Evolutionary conservation across 345 rosid species (phyloP), one percentile per base, ranked within the genome.

Genomic region (Brassica cretica): DNA sequence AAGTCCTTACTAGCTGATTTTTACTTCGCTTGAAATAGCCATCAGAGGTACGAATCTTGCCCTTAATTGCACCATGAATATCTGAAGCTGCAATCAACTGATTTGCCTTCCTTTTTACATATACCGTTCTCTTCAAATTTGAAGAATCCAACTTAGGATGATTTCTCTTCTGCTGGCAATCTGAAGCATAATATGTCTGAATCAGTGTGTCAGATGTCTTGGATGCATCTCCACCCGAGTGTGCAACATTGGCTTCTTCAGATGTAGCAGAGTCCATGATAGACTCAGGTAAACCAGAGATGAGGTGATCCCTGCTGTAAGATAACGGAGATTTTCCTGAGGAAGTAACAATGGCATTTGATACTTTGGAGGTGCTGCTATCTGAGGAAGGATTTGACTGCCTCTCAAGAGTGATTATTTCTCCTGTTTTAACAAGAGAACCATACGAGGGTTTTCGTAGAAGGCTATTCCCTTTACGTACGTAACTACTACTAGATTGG

Each of bases 401-500:
- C 82, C 80, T 88, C 81, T 88, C 91, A 70, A 85, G 73, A 82
- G 85, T 68, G 84, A 27, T 75, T 9, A 46, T 70, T 30, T 80
- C 85, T 74, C 81, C 88, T 15, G 80, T 61, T 79, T 73, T 84
- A 70, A 78, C 51, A 71, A 68, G 85, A 75, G 89, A 77, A 60
- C 65, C 86, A 58, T 80, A 60, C 6, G 73, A 73, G 27, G 93
- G 82, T 69, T 89, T 87, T 79, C 97, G 89, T 64, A 93, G 94
- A 83, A 95, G 94, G 80, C 98, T 93, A 82, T 90, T 95, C 71
- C 97, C 98, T 84, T 93, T 95, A 58, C 99, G 93, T 76, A 95
- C 74, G 63, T 95, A 95, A 66, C 87, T 83, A 77, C 68, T 58
- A 46, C 74, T 82, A 64, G 63, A 55, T 72, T 76, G 79, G 27